phyloP scores from a whole-genome alignment of 2,329 filamentous ascomycete species.

The Ceratocystis huliohia region DNA sequence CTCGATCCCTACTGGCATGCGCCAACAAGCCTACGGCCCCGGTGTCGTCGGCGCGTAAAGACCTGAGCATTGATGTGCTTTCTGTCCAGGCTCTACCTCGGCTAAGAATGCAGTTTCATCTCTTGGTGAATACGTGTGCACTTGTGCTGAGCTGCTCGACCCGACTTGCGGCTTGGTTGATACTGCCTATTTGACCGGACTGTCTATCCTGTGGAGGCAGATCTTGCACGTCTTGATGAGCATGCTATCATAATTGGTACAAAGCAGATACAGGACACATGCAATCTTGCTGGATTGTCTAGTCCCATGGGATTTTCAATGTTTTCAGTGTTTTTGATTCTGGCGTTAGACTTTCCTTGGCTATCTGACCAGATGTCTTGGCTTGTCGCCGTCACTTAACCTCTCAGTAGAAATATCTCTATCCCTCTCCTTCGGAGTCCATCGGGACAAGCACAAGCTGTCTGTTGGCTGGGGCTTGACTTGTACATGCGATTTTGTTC shows the following conservation, averaged over 20 bases:
- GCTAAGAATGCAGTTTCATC: conserved; percentile 21
- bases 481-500: not conserved
- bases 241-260: conserved; percentile 1
- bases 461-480: not conserved
- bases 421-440: not conserved
- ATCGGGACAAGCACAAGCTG: not conserved
- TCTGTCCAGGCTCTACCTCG: not conserved
- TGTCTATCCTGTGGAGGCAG: not conserved
- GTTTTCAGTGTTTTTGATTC: conserved; percentile 19
- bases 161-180: conserved; percentile 18
- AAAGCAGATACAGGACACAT: not conserved
- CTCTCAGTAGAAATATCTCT: conserved; percentile 10
- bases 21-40: conserved; percentile 43
- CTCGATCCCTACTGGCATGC: conserved; percentile 33
- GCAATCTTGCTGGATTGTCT: not conserved
- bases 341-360: not conserved
- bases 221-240: not conserved
- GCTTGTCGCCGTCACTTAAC: conserved; percentile 6
- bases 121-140: conserved; percentile 13
- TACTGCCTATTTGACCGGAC: conserved; percentile 17
- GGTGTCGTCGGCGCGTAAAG: conserved; percentile 45
- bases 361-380: conserved; percentile 10
- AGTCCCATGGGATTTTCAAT: conserved; percentile 1
- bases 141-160: conserved; percentile 4
- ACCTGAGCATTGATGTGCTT: not conserved